phyloP scores from a whole-genome alignment of 2,329 filamentous ascomycete genomes.

The Aureobasidium mangrovei region DNA sequence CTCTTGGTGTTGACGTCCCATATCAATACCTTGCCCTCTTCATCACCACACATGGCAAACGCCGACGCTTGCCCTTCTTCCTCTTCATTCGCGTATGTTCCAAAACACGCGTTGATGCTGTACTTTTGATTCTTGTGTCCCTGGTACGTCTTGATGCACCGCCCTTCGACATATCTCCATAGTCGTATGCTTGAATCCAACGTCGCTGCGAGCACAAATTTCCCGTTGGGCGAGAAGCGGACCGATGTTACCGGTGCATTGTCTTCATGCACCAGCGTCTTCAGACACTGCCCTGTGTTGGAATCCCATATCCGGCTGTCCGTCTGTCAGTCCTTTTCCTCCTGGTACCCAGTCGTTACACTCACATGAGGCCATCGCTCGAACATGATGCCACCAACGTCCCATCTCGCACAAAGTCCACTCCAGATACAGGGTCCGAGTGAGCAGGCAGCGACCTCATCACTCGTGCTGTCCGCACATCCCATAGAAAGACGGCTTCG shows the following conservation, averaged over 20 bases:
- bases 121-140: slow-evolving; percentile 79
- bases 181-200: slow-evolving; percentile 82
- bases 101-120: slow-evolving; percentile 79
- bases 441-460: slow-evolving; percentile 92
- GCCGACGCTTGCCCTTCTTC: slow-evolving; percentile 30
- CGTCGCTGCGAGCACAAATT: slow-evolving; percentile 84
- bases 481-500: slow-evolving; percentile 95
- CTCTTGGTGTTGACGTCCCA: slow-evolving; percentile 90
- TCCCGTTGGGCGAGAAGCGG: slow-evolving; percentile 88
- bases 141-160: slow-evolving; percentile 94
- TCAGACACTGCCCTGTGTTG: slow-evolving; percentile 84
- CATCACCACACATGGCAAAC: slow-evolving; percentile 76
- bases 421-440: slow-evolving; percentile 85
- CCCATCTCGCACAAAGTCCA: slow-evolving; percentile 87
- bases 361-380: slow-evolving; percentile 77
- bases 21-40: slow-evolving; percentile 74
- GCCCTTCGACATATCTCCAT: slow-evolving; percentile 90
- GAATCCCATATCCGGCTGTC: slow-evolving; percentile 85
- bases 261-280: slow-evolving; percentile 92
- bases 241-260: slow-evolving; percentile 84
- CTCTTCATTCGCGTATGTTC: slow-evolving; percentile 42
- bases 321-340: background rate
- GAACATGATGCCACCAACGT: slow-evolving; percentile 88
- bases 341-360: slow-evolving; percentile 15
- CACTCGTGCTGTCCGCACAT: slow-evolving; percentile 74